Evolutionary conservation across 352 stramenopile species (phyloP).

Genomic region (Phytophthora pistaciae): DNA sequence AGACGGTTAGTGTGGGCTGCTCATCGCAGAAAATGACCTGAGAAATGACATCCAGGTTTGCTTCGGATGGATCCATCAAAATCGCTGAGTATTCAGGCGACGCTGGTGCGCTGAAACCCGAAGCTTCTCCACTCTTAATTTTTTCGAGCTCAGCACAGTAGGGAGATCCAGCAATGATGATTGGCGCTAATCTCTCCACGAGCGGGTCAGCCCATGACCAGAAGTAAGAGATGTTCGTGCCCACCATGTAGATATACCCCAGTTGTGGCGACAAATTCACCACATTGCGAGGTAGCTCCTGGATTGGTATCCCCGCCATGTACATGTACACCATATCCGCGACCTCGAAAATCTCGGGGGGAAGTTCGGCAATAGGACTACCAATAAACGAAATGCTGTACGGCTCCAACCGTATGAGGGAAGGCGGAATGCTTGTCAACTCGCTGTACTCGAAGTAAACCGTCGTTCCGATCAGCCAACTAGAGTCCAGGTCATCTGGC

Average conservation of each 20-base stretch:
- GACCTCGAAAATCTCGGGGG: constrained; percentile 2
- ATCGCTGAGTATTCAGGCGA: neutral
- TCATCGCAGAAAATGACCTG: constrained; percentile 10
- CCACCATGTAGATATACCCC: neutral
- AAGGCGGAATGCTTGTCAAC: constrained; percentile 13
- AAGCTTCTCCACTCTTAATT: neutral
- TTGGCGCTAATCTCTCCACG: neutral
- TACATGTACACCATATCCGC: constrained; percentile 6
- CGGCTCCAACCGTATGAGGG: constrained; percentile 14
- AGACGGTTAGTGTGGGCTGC: constrained; percentile 3
- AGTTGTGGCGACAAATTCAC: neutral
- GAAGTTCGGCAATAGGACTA: constrained; percentile 12
- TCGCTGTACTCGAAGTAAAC: constrained; percentile 33
- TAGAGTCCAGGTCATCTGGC: constrained; percentile 39
- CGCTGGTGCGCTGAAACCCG: neutral
- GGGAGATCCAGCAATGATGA: neutral
- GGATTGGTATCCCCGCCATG: neutral
- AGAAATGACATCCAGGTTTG: constrained; percentile 13
- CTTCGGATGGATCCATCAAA: constrained; percentile 19
- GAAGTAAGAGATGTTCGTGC: neutral
- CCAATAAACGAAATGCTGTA: constrained; percentile 30
- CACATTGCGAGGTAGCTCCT: neutral
- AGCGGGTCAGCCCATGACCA: constrained; percentile 1
- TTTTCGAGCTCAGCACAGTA: neutral
- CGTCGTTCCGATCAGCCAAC: constrained; percentile 31